Evolutionary conservation across 148 eudicot species (phyloP).

Genomic region (Camellia granthamiana): DNA sequence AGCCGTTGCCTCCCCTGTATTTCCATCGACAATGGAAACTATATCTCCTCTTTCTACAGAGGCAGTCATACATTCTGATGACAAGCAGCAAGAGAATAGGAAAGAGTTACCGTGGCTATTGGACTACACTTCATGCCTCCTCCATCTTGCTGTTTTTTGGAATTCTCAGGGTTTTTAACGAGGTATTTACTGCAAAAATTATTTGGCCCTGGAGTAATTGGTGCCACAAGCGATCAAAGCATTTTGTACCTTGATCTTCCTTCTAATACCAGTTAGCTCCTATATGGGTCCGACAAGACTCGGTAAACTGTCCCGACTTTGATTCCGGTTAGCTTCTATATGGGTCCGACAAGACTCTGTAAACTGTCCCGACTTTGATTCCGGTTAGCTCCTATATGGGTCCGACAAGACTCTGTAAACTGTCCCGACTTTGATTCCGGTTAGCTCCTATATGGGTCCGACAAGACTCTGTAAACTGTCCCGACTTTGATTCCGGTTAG

Average conservation of each 20-base stretch:
- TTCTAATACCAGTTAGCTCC: no score
- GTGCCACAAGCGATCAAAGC: slow-evolving; percentile 55
- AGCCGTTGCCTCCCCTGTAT: slow-evolving; percentile 22
- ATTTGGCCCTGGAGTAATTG: slow-evolving; percentile 62
- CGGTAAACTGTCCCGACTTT: no score
- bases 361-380: no score
- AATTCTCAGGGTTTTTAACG: slow-evolving; percentile 73
- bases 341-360: no score
- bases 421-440: no score
- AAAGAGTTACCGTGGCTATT: slow-evolving; percentile 38
- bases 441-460: no score
- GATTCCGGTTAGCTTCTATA: no score
- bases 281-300: no score
- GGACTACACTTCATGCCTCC: slow-evolving; percentile 51
- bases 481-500: no score
- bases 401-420: no score
- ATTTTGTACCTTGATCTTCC: slow-evolving; percentile 86
- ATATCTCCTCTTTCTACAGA: slow-evolving; percentile 40
- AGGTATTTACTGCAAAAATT: slow-evolving; percentile 70
- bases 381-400: no score
- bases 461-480: no score
- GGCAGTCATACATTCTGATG: slow-evolving; percentile 29
- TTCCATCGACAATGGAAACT: slow-evolving; percentile 30
- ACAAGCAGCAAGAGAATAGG: slow-evolving; percentile 36
- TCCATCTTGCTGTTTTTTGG: slow-evolving; percentile 67